These are phyloP conservation scores for Cercospora brassicicola DNA, from an alignment of 2,329 filamentous ascomycete species.

Conservation along the genomic window DNA sequence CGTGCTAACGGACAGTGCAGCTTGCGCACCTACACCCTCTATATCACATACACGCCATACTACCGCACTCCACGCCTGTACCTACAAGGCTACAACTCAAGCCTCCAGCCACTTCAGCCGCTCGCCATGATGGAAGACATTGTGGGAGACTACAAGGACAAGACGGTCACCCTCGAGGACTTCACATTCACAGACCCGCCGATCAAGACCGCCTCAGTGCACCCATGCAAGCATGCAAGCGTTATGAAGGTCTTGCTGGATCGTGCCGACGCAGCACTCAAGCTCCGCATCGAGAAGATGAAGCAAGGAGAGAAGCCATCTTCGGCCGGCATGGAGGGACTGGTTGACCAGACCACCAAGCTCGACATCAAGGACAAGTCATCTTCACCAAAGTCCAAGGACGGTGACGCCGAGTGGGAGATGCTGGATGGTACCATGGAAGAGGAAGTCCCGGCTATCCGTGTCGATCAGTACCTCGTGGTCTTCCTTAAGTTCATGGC, in stretches of 20 bases:
- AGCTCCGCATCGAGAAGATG: slow-evolving; percentile 81
- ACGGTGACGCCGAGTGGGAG: slow-evolving; percentile 63
- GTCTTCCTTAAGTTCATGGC: slow-evolving; percentile 79
- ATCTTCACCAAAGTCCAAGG: slow-evolving; percentile 45
- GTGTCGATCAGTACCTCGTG: slow-evolving; percentile 85
- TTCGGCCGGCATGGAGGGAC: slow-evolving; percentile 71
- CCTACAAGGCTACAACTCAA: slow-evolving; percentile 78
- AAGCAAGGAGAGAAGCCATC: slow-evolving; percentile 54
- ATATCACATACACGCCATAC: slow-evolving; percentile 96
- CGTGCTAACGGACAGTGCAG: slow-evolving; percentile 36
- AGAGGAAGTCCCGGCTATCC: slow-evolving; percentile 76
- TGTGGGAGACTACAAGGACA: slow-evolving; percentile 94
- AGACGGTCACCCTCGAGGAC: slow-evolving; percentile 96
- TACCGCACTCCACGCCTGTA: slow-evolving; percentile 95
- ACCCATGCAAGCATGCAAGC: slow-evolving; percentile 94
- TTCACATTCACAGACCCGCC: slow-evolving; percentile 91
- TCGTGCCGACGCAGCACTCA: slow-evolving; percentile 88
- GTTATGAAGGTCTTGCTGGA: slow-evolving; percentile 98
- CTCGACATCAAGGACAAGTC: slow-evolving; percentile 56
- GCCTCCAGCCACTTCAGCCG: slow-evolving; percentile 70
- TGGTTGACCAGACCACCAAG: slow-evolving; percentile 73
- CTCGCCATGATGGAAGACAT: slow-evolving; percentile 95
- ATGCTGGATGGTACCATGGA: slow-evolving; percentile 57
- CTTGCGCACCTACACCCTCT: slow-evolving; percentile 92
- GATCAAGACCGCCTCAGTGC: slow-evolving; percentile 94